Conservation (phyloP, 2,329 filamentous ascomycete genomes). For the Xylariaceae sp. region DNA sequence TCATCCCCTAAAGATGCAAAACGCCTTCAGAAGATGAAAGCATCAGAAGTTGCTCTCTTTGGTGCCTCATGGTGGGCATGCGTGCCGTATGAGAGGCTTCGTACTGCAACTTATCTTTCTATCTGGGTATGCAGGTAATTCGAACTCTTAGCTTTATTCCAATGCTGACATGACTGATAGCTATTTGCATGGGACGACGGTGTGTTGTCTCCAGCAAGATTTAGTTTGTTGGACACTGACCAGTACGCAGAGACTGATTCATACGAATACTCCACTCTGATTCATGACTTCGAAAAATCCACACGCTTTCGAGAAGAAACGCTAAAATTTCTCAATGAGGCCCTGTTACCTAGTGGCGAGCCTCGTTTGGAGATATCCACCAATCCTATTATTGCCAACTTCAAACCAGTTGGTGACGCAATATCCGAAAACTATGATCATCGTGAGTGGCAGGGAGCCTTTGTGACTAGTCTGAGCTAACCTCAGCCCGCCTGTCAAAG, state of each 20-base stretch:
- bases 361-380: no score
- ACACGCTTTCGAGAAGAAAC: not conserved
- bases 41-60: not conserved
- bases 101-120: not conserved
- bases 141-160: not conserved
- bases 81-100: constrained; percentile 6
- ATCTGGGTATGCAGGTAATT: constrained; percentile 16
- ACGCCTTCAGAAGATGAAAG: constrained; percentile 12
- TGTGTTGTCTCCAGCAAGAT: not conserved
- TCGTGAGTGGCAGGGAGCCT: no score
- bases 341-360: not conserved
- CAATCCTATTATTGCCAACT: not conserved
- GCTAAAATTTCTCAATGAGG: not conserved
- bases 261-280: not conserved
- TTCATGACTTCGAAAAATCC: not conserved
- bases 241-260: not conserved
- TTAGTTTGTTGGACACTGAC: not conserved
- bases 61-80: constrained; percentile 15
- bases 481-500: not conserved
- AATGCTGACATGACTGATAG: not conserved
- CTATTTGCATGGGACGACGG: constrained; percentile 7
- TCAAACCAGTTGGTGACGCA: not conserved
- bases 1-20: not conserved
- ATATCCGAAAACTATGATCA: not conserved
- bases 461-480: no score